Conservation (phyloP, 108 stramenopile species). For the Mediolabrus comicus region DNA sequence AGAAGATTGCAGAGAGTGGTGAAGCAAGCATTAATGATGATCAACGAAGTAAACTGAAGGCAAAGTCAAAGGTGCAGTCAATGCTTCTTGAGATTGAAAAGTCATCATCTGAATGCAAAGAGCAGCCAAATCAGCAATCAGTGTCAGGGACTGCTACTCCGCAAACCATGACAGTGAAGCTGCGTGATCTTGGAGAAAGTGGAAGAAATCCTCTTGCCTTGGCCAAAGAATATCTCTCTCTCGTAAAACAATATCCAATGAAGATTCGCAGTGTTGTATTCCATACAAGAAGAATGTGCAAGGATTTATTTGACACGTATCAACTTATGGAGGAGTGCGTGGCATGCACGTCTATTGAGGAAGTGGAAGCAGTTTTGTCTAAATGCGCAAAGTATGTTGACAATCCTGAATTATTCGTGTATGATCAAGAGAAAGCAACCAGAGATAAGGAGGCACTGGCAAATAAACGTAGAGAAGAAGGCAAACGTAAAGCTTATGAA, state of each 20-base stretch:
- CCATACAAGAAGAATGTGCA: slow-evolving; percentile 84
- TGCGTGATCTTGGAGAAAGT: slow-evolving; percentile 48
- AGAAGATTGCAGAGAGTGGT: slow-evolving; percentile 36
- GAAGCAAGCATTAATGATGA: slow-evolving; percentile 41
- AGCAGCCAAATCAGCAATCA: not conserved
- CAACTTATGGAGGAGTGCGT: slow-evolving; percentile 91
- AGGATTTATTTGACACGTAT: slow-evolving; percentile 62
- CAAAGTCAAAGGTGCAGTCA: slow-evolving; percentile 39
- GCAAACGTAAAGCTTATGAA: slow-evolving; percentile 87
- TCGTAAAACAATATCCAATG: slow-evolving; percentile 70
- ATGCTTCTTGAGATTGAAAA: slow-evolving; percentile 22
- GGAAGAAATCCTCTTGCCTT: slow-evolving; percentile 46
- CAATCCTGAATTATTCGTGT: slow-evolving; percentile 69
- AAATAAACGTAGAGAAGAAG: slow-evolving; percentile 70
- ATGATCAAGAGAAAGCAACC: slow-evolving; percentile 71
- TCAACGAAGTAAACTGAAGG: slow-evolving; percentile 50
- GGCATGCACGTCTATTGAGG: slow-evolving; percentile 50
- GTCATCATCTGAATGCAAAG: not conserved
- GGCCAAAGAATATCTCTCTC: slow-evolving; percentile 77
- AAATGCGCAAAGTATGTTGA: slow-evolving; percentile 57
- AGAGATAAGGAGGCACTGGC: slow-evolving; percentile 69
- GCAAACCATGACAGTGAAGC: slow-evolving; percentile 15
- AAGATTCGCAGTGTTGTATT: slow-evolving; percentile 84
- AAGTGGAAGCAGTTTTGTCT: slow-evolving; percentile 52
- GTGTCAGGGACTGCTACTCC: not conserved